Percentiles rank a stretch among this genome's conserved stretches.
Evolutionary conservation across 805 yeast genomes (phyloP).

Genomic region (Kazachstania martiniae): DNA sequence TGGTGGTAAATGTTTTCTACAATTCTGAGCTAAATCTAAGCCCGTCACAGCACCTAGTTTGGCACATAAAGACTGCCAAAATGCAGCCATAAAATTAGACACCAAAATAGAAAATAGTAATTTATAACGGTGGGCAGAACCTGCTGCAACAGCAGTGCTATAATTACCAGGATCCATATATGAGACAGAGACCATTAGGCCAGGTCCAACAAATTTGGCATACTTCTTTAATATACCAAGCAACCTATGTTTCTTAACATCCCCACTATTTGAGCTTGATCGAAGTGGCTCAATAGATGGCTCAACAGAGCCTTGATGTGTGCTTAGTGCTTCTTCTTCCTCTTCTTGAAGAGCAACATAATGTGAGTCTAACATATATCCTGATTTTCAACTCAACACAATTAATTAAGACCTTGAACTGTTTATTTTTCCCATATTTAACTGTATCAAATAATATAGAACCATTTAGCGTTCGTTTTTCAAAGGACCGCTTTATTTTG

Average conservation of each 20-base stretch:
- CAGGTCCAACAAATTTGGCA: conserved; percentile 77
- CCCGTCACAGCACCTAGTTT: conserved; percentile 93
- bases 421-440: no score
- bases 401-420: no score
- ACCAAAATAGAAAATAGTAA: conserved; percentile 67
- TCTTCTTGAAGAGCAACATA: no score
- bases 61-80: conserved; percentile 75
- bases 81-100: conserved; percentile 78
- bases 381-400: no score
- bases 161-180: conserved; percentile 98
- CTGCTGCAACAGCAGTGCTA: conserved; percentile 88
- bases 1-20: conserved; percentile 62
- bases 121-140: conserved; percentile 76
- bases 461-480: no score
- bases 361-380: no score
- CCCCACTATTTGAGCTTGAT: not conserved
- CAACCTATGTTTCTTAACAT: no score
- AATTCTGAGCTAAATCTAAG: conserved; percentile 77
- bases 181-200: conserved; percentile 87
- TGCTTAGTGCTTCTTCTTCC: no score
- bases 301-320: no score
- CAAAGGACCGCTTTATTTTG: no score
- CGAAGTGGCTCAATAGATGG: no score
- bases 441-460: no score
- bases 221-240: conserved; percentile 33